phyloP scores from a whole-genome alignment of 345 rosid species.

The Populus alba region DNA sequence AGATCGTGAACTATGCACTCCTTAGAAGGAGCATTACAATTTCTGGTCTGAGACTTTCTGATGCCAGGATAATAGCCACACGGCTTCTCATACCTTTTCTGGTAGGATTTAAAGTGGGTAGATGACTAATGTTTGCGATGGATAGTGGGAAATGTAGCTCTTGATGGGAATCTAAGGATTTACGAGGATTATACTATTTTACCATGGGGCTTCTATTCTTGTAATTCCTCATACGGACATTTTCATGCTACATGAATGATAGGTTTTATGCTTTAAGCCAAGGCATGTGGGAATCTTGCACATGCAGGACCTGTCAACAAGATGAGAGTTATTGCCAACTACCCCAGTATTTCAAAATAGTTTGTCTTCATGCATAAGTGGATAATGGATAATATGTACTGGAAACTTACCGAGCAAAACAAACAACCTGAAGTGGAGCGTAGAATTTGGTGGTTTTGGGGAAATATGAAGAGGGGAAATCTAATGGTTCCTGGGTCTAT shows the following conservation, averaged over 20 bases:
- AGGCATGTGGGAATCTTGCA: background rate
- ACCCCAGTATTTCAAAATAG: slow-evolving; percentile 2
- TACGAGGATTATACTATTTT: background rate
- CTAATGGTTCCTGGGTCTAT: background rate
- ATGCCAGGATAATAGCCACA: background rate
- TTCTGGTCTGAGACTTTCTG: background rate
- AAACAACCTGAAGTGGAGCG: background rate
- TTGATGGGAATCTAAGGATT: background rate
- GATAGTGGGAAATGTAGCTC: background rate
- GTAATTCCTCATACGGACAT: background rate
- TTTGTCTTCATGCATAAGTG: background rate
- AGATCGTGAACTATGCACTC: background rate
- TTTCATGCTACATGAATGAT: background rate
- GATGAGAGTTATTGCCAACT: background rate
- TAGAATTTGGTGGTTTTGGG: background rate
- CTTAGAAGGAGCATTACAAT: background rate
- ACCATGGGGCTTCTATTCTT: background rate
- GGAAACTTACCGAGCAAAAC: slow-evolving; percentile 10
- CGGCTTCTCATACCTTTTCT: background rate
- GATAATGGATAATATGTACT: background rate
- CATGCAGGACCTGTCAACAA: background rate
- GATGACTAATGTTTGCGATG: background rate
- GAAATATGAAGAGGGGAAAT: background rate
- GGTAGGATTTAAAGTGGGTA: background rate
- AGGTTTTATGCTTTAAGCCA: background rate